phyloP scores from a whole-genome alignment of 2,329 filamentous ascomycete genomes.

The Trichoderma gracile region DNA sequence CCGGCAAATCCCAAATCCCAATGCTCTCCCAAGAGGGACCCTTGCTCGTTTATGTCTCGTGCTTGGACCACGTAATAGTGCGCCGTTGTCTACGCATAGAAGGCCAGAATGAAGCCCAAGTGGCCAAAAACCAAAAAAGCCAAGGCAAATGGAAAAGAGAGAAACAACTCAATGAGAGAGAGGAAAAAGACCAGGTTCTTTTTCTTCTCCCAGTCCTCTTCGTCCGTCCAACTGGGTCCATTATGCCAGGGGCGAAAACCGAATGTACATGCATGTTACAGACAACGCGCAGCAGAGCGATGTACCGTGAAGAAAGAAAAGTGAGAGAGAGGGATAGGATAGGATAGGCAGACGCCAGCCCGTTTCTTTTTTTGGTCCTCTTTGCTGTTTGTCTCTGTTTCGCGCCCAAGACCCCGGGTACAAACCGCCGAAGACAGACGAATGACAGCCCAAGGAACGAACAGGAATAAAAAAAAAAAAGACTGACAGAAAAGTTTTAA shows the following conservation, averaged over 20 bases:
- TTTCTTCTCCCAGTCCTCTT: background rate
- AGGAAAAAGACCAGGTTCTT: background rate
- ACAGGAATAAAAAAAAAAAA: background rate
- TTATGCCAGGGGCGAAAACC: background rate
- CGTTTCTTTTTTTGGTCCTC: too few species aligned
- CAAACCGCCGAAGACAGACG: too few species aligned
- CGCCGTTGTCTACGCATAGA: too few species aligned
- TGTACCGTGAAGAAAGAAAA: too few species aligned
- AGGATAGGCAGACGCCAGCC: too few species aligned
- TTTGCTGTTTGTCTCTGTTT: too few species aligned
- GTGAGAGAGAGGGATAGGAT: too few species aligned
- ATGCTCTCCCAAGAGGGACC: too few species aligned
- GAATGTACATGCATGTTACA: background rate
- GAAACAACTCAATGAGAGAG: background rate
- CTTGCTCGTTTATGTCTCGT: too few species aligned
- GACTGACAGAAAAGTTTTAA: background rate
- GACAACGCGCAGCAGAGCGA: background rate
- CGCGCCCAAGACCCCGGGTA: too few species aligned
- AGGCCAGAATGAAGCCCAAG: background rate
- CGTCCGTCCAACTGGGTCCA: constrained; percentile 6
- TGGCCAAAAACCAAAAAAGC: constrained; percentile 1
- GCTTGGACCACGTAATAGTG: constrained; percentile 14
- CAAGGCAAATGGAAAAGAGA: background rate
- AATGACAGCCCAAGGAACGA: too few species aligned
- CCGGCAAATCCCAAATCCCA: too few species aligned